phyloP scores from a whole-genome alignment of 1,139 yeast genomes.

The Diutina scorzettiae region DNA sequence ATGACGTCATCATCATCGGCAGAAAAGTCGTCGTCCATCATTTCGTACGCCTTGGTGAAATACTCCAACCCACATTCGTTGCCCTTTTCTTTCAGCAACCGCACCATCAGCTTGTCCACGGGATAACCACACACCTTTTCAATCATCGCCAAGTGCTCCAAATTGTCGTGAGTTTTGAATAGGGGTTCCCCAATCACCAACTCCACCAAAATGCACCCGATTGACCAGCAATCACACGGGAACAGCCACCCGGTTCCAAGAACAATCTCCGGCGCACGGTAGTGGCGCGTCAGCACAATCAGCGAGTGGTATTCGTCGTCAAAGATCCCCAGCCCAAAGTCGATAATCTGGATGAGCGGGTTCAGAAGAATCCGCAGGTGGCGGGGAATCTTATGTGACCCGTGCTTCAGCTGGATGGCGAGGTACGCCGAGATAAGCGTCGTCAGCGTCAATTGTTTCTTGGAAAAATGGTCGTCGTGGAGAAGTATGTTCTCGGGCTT shows the following conservation, averaged over 20 bases:
- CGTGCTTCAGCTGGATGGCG: slow-evolving; percentile 14
- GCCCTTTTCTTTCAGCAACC: slow-evolving; percentile 21
- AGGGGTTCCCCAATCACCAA: slow-evolving; percentile 91
- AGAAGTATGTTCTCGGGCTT: slow-evolving; percentile 90
- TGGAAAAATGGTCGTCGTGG: slow-evolving; percentile 40
- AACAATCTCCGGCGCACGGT: slow-evolving; percentile 94
- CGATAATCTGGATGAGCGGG: slow-evolving; percentile 82
- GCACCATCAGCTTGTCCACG: slow-evolving; percentile 28
- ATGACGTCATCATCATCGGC: slow-evolving; percentile 16
- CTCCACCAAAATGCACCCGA: slow-evolving; percentile 90
- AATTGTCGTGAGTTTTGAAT: slow-evolving; percentile 88
- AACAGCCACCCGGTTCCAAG: slow-evolving; percentile 87
- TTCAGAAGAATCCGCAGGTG: slow-evolving; percentile 47
- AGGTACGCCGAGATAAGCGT: slow-evolving; percentile 24
- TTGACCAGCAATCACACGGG: slow-evolving; percentile 94
- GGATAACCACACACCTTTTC: slow-evolving; percentile 52
- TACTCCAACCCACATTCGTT: slow-evolving; percentile 33
- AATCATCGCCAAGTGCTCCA: slow-evolving; percentile 93
- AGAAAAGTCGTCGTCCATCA: slow-evolving; percentile 11
- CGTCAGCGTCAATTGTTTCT: slow-evolving; percentile 22
- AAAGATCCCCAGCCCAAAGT: slow-evolving; percentile 92
- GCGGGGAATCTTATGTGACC: slow-evolving; percentile 23
- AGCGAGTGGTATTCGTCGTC: slow-evolving; percentile 89
- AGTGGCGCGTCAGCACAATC: slow-evolving; percentile 89
- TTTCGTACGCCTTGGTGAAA: slow-evolving; percentile 21